Conservation (phyloP, 257 asterid species). For the Thymus quinquecostatus region DNA sequence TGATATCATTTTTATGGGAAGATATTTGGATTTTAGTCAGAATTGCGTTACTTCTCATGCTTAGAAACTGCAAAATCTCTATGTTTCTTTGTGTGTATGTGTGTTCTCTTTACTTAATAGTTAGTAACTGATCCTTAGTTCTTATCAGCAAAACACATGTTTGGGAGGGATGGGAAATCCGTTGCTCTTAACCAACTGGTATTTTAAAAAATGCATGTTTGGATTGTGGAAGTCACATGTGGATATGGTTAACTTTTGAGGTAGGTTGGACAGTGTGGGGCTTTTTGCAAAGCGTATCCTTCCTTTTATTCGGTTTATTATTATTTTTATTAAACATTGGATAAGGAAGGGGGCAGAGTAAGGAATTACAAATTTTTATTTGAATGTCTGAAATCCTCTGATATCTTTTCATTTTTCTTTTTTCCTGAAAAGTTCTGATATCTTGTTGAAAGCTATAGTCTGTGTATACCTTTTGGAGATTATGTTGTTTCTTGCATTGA, state of each 20-base stretch:
- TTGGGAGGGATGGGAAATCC: constrained; percentile 3
- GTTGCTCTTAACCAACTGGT: neutral
- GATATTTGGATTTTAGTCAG: constrained; percentile 1
- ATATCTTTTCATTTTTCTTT: neutral
- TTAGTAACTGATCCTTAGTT: neutral
- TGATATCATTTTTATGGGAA: constrained; percentile 11
- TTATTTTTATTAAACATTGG: neutral
- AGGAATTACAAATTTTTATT: neutral
- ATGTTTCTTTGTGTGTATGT: neutral
- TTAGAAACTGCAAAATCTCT: neutral
- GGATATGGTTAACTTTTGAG: neutral
- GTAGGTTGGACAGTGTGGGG: neutral
- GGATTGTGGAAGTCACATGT: constrained; percentile 5
- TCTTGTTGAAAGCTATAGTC: neutral
- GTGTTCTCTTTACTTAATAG: neutral
- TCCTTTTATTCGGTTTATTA: neutral
- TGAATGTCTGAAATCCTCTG: neutral
- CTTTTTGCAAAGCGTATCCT: neutral
- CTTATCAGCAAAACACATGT: neutral
- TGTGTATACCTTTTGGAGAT: neutral
- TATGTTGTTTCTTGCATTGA: neutral
- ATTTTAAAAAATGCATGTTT: neutral
- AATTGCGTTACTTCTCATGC: neutral
- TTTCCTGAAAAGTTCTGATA: neutral
- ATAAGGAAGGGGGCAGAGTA: neutral